phyloP scores from a whole-genome alignment of 768 basidiomycete species.

The Rhizopogon salebrosus region DNA sequence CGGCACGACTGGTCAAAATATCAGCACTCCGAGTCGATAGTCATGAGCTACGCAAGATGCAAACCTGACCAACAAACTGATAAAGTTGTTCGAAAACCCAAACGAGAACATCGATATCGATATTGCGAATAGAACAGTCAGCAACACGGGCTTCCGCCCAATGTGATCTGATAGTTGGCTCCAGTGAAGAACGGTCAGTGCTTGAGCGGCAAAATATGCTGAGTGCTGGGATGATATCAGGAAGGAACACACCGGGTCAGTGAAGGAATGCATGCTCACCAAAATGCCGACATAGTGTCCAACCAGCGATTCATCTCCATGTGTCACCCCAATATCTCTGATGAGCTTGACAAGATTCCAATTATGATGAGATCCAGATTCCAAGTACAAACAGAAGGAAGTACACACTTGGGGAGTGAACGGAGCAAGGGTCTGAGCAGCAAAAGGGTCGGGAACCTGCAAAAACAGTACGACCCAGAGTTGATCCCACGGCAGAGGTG shows the following conservation, averaged over 20 bases:
- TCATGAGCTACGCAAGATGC: background rate
- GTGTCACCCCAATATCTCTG: constrained; percentile 20
- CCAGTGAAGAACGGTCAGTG: constrained; percentile 54
- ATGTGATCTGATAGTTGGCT: constrained; percentile 47
- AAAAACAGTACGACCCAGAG: constrained; percentile 58
- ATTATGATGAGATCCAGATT: background rate
- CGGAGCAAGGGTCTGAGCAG: constrained; percentile 63
- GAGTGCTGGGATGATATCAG: constrained; percentile 35
- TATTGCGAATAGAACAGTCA: constrained; percentile 43
- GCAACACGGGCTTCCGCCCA: constrained; percentile 50
- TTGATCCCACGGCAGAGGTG: constrained; percentile 61
- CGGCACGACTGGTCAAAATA: constrained; percentile 22
- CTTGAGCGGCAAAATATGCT: constrained; percentile 49
- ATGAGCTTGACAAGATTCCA: background rate
- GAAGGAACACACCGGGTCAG: constrained; percentile 31
- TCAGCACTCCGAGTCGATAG: background rate
- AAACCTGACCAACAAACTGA: constrained; percentile 44
- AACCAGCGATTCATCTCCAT: constrained; percentile 35
- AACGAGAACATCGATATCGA: constrained; percentile 47
- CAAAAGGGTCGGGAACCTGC: constrained; percentile 67
- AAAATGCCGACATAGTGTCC: constrained; percentile 39
- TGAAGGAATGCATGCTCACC: constrained; percentile 16
- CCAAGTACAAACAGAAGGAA: too few relatives aligned
- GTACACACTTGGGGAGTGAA: constrained; percentile 55
- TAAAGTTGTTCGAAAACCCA: constrained; percentile 50